Percentiles rank a stretch among this genome's conserved stretches.
Conservation (phyloP, 179 eudicot species). For the Patellifolia procumbens region DNA sequence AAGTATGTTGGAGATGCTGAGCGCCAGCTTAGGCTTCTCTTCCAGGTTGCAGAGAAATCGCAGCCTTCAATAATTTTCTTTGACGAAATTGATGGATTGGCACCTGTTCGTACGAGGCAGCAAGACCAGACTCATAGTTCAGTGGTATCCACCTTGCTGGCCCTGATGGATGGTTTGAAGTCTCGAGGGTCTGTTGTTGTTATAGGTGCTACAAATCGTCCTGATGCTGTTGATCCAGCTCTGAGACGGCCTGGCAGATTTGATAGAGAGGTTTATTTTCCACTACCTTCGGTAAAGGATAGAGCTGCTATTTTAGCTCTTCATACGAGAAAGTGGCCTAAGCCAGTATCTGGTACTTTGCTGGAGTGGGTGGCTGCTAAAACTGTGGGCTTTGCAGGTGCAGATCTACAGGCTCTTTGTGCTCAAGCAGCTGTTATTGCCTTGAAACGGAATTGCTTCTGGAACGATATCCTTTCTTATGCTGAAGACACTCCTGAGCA, state of each 20-base stretch:
- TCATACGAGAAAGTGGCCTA: constrained; percentile 93
- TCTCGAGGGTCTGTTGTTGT: constrained; percentile 96
- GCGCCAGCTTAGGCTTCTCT: constrained; percentile 92
- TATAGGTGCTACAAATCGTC: constrained; percentile 97
- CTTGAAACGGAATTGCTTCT: constrained; percentile 72
- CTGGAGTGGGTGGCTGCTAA: constrained; percentile 63
- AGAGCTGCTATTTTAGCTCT: constrained; percentile 88
- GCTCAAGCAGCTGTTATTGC: constrained; percentile 87
- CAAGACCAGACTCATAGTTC: constrained; percentile 99
- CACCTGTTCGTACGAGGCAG: constrained; percentile 93
- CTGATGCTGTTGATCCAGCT: constrained; percentile 97
- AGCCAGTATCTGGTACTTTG: constrained; percentile 71
- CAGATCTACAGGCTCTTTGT: constrained; percentile 98
- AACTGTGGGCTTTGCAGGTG: constrained; percentile 97
- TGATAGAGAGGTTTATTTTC: constrained; percentile 95
- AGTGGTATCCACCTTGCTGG: constrained; percentile 93
- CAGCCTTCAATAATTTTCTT: constrained; percentile 96
- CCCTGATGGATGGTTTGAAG: constrained; percentile 91
- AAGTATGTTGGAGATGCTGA: constrained; percentile 99
- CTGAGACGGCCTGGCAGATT: constrained; percentile 95
- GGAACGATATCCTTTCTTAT: constrained; percentile 62
- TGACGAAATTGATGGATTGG: constrained; percentile 96
- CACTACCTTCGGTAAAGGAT: constrained; percentile 77
- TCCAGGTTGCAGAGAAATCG: constrained; percentile 95
- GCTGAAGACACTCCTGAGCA: constrained; percentile 46